phyloP scores from a whole-genome alignment of 108 stramenopile genomes.

The Nannochloropsis gaditana region DNA sequence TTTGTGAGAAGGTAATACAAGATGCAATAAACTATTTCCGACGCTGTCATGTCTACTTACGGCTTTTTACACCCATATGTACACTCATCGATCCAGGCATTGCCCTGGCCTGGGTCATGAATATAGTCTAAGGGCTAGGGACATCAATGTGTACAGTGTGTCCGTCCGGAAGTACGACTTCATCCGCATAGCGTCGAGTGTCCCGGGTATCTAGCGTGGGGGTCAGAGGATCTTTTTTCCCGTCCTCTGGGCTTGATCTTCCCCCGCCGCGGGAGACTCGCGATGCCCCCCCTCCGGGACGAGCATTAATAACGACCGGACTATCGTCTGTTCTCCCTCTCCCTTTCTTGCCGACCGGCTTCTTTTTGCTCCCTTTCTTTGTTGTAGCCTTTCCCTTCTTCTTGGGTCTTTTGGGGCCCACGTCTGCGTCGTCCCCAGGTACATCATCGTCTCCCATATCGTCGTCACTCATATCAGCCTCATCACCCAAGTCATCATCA shows the following conservation, averaged over 20 bases:
- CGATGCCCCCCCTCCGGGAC: not conserved
- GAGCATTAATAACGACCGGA: not conserved
- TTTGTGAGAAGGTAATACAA: no score
- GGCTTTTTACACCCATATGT: no score
- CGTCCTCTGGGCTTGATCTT: not conserved
- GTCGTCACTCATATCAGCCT: not conserved
- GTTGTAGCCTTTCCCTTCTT: not conserved
- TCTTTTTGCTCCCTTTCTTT: slow-evolving; percentile 19
- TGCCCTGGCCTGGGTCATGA: no score
- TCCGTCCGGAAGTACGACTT: not conserved
- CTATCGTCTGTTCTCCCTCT: not conserved
- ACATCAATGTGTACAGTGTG: slow-evolving; percentile 12
- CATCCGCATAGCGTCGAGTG: not conserved
- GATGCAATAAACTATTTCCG: no score
- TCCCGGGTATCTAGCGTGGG: slow-evolving; percentile 4
- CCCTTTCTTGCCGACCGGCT: not conserved
- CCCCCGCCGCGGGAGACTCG: not conserved
- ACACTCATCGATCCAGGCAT: no score
- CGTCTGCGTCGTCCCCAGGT: not conserved
- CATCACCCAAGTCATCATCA: not conserved
- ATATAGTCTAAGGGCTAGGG: not conserved
- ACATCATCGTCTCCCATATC: not conserved
- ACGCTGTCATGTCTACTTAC: no score
- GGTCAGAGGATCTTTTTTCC: not conserved
- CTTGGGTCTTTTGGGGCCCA: not conserved